Conservation (phyloP, 2,329 filamentous ascomycete genomes). For the Trichoderma sp. region DNA sequence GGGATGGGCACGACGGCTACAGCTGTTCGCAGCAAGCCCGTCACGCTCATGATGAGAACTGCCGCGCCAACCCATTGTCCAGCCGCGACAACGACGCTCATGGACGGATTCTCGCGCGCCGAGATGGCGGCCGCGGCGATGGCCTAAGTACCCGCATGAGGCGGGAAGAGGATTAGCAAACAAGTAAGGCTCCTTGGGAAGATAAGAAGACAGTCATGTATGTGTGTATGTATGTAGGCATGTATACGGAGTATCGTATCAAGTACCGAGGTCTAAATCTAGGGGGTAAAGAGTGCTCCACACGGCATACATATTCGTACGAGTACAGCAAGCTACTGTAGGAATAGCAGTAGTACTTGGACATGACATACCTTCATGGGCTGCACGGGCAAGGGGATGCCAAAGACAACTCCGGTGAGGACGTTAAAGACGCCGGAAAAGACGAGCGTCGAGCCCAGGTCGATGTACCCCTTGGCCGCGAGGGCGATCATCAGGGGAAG, state of each 20-base stretch:
- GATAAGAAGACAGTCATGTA: background rate
- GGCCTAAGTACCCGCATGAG: constrained; percentile 47
- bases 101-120: constrained; percentile 51
- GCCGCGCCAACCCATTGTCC: constrained; percentile 65
- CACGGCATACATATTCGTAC: background rate
- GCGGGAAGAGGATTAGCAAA: background rate
- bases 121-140: constrained; percentile 88
- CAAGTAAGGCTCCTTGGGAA: background rate
- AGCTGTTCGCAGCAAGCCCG: constrained; percentile 73
- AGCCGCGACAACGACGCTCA: constrained; percentile 72
- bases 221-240: background rate
- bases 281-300: background rate
- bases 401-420: constrained; percentile 76
- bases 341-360: background rate
- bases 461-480: constrained; percentile 72
- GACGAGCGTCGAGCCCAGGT: constrained; percentile 78
- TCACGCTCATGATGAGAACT: constrained; percentile 74
- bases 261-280: background rate
- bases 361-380: constrained; percentile 62
- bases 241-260: background rate
- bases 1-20: constrained; percentile 76
- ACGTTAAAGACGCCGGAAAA: constrained; percentile 89
- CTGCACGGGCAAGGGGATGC: constrained; percentile 87
- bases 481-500: constrained; percentile 87
- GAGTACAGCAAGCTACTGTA: background rate